Percentiles rank a stretch among this genome's conserved stretches.
Conservation (phyloP, 2,329 filamentous ascomycete species). For the Stagonosporopsis rhizophila region DNA sequence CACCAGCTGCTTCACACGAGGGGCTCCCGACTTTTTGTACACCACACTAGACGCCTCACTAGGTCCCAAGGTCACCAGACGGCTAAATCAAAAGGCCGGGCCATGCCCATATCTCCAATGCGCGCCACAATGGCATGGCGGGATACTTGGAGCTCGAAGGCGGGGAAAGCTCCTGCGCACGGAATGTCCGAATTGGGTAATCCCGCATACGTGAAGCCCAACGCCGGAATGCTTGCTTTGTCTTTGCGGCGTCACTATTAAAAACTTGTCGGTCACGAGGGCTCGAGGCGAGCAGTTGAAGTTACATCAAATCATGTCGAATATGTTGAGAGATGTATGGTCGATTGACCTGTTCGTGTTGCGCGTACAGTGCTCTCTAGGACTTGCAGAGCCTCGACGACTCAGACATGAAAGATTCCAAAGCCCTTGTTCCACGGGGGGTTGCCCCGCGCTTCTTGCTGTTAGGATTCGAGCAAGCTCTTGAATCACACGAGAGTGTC, state of each 20-base stretch:
- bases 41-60: neutral
- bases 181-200: slow-evolving; percentile 18
- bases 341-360: neutral
- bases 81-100: slow-evolving; percentile 3
- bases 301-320: neutral
- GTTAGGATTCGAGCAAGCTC: neutral
- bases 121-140: slow-evolving; percentile 11
- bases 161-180: slow-evolving; percentile 16
- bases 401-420: slow-evolving; percentile 1
- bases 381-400: neutral
- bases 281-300: slow-evolving; percentile 6
- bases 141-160: slow-evolving; percentile 7
- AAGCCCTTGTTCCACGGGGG: neutral
- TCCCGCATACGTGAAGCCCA: slow-evolving; percentile 2
- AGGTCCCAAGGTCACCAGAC: slow-evolving; percentile 14
- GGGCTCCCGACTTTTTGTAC: slow-evolving; percentile 5
- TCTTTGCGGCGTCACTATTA: slow-evolving; percentile 11
- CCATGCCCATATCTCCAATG: slow-evolving; percentile 3
- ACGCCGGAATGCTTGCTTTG: slow-evolving; percentile 15
- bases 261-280: neutral
- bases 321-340: neutral
- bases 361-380: neutral
- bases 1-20: neutral
- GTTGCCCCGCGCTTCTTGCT: neutral
- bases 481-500: too few species aligned